Percentiles rank a stretch among this genome's conserved stretches.
Evolutionary conservation across 2,329 filamentous ascomycete genomes (phyloP).

Genomic region (Alternaria sp.): DNA sequence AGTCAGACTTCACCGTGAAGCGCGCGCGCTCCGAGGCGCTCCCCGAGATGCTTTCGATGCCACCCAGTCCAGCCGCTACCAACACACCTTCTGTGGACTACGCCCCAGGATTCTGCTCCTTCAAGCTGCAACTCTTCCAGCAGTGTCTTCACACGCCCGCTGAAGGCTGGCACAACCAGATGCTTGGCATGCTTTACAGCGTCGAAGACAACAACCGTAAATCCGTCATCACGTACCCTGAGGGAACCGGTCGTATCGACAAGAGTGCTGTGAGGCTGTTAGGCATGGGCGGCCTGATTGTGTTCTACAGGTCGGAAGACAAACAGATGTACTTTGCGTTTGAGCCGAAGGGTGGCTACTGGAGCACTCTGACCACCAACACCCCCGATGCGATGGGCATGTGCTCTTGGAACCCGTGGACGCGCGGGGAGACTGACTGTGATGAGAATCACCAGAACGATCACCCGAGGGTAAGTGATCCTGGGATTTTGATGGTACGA

Average conservation of each 20-base stretch:
- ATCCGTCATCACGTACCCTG: background rate
- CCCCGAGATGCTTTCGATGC: background rate
- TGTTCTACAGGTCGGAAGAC: background rate
- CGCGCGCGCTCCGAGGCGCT: background rate
- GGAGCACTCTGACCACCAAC: background rate
- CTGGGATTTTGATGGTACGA: background rate
- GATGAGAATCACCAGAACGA: background rate
- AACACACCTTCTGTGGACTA: background rate
- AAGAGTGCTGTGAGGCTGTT: background rate
- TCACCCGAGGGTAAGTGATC: background rate
- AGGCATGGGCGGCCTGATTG: background rate
- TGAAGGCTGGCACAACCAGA: constrained; percentile 3
- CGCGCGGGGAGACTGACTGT: background rate
- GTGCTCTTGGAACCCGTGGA: background rate
- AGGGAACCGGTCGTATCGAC: constrained; percentile 3
- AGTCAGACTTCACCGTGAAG: background rate
- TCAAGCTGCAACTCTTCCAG: constrained; percentile 6
- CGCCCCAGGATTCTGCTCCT: background rate
- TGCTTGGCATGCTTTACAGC: constrained; percentile 3
- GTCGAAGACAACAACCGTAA: constrained; percentile 3
- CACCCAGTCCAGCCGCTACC: background rate
- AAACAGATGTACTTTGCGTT: background rate
- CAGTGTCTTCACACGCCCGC: constrained; percentile 6
- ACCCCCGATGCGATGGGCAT: background rate
- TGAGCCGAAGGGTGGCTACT: constrained; percentile 1